phyloP scores from a whole-genome alignment of 75 land plant genomes.

The Larix kaempferi region DNA sequence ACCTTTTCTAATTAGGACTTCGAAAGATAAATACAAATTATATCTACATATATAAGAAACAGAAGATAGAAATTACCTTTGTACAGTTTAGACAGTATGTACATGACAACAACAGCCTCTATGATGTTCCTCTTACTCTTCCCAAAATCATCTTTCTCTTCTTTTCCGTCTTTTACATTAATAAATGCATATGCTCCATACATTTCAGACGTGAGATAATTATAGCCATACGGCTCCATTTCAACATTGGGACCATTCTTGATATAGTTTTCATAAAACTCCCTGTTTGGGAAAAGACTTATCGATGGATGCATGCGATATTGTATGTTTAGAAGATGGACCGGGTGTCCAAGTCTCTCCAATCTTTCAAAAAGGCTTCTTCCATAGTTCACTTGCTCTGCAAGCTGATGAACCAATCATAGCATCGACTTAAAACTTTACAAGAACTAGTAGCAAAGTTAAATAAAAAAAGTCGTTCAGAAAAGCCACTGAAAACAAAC shows the following conservation, averaged over 20 bases:
- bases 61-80: not conserved
- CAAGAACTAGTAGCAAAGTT: conserved; percentile 11
- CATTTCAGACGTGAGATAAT: conserved; percentile 1
- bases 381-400: conserved; percentile 50
- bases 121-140: conserved; percentile 58
- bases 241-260: conserved; percentile 54
- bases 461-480: conserved; percentile 19
- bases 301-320: conserved; percentile 92
- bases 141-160: conserved; percentile 39
- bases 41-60: not conserved
- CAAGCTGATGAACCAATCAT: conserved; percentile 31
- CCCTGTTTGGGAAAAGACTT: conserved; percentile 68
- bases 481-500: conserved; percentile 30
- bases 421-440: not conserved
- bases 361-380: conserved; percentile 87
- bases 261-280: conserved; percentile 46
- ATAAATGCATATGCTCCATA: conserved; percentile 77
- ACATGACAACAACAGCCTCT: conserved; percentile 53
- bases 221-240: not conserved
- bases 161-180: conserved; percentile 48
- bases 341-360: conserved; percentile 42
- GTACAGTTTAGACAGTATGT: conserved; percentile 21
- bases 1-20: not conserved
- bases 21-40: not conserved
- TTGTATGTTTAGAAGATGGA: conserved; percentile 60